These are phyloP conservation scores for Hericium erinaceus DNA, from an alignment of 768 basidiomycete genomes.

Conservation along the genomic window DNA sequence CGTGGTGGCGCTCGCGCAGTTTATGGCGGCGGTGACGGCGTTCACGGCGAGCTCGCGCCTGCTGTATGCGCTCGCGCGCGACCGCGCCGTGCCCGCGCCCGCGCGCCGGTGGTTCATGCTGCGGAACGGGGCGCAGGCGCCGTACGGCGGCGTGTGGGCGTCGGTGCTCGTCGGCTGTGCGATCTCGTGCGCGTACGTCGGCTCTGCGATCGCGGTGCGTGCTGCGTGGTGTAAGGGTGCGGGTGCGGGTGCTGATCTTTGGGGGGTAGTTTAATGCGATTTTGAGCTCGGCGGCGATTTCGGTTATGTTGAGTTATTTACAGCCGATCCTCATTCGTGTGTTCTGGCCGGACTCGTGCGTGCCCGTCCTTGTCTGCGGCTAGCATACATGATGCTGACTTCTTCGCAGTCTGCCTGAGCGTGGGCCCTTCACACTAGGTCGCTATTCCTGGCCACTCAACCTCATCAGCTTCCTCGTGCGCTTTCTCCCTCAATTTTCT, in stretches of 20 bases:
- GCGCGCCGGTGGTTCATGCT: constrained; percentile 37
- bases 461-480: constrained; percentile 35
- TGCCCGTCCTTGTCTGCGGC: constrained; percentile 6
- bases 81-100: constrained; percentile 35
- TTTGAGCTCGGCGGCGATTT: constrained; percentile 44
- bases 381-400: constrained; percentile 1
- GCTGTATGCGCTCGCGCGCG: constrained; percentile 48
- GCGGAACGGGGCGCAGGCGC: constrained; percentile 44
- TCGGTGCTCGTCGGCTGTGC: constrained; percentile 44
- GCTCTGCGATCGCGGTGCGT: constrained; percentile 42
- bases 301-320: constrained; percentile 49
- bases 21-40: constrained; percentile 47
- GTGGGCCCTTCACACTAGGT: constrained; percentile 44
- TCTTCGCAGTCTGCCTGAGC: constrained; percentile 31
- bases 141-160: constrained; percentile 46
- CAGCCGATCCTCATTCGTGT: constrained; percentile 50
- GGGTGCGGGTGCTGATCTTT: not conserved
- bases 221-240: not conserved
- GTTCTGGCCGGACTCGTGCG: constrained; percentile 45
- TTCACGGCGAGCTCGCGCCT: constrained; percentile 50
- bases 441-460: constrained; percentile 46
- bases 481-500: constrained; percentile 1
- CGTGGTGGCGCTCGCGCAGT: constrained; percentile 40
- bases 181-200: constrained; percentile 51
- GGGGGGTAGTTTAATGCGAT: constrained; percentile 43